Evolutionary conservation across 176 grass and related monocot species (phyloP).

Genomic region (Areca catechu): DNA sequence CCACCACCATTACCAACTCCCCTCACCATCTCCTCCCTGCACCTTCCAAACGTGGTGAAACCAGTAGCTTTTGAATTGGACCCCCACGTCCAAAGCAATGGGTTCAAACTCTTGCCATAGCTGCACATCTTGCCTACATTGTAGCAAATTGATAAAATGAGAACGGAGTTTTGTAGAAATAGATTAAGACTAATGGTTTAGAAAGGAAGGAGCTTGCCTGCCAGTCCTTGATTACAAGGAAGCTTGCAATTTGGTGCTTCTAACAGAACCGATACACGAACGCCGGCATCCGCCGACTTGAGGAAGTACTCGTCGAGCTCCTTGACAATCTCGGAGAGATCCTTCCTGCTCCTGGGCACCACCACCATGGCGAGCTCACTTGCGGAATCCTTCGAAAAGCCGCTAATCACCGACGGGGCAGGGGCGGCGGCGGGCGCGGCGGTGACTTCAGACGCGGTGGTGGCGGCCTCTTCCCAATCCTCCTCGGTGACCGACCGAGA

Average conservation of each 20-base stretch:
- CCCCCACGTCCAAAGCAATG: slow-evolving; percentile 45
- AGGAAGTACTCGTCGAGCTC: slow-evolving; percentile 99
- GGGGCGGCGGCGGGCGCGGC: slow-evolving; percentile 25
- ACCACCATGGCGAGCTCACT: slow-evolving; percentile 79
- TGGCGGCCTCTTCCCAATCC: slow-evolving; percentile 64
- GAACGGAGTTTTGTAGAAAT: too few species aligned
- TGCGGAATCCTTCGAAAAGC: slow-evolving; percentile 49
- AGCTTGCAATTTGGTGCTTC: slow-evolving; percentile 76
- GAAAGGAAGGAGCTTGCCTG: slow-evolving; percentile 17
- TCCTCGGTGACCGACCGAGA: slow-evolving; percentile 56
- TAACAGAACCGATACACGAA: slow-evolving; percentile 56
- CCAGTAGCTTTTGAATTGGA: slow-evolving; percentile 13
- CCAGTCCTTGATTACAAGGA: slow-evolving; percentile 22
- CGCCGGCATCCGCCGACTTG: slow-evolving; percentile 78
- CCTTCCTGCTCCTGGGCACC: slow-evolving; percentile 59
- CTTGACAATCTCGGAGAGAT: slow-evolving; percentile 78
- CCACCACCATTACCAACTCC: slow-evolving; percentile 17
- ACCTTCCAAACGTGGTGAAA: slow-evolving; percentile 36
- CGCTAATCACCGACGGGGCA: slow-evolving; percentile 49
- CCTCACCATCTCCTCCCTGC: slow-evolving; percentile 23
- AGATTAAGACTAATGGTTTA: too few species aligned
- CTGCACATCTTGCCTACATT: slow-evolving; percentile 56
- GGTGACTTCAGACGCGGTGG: slow-evolving; percentile 21
- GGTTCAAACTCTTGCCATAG: slow-evolving; percentile 82
- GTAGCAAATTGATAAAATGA: background rate